Conservation (phyloP, 345 rosid genomes). For the Bruguiera gymnorhiza region DNA sequence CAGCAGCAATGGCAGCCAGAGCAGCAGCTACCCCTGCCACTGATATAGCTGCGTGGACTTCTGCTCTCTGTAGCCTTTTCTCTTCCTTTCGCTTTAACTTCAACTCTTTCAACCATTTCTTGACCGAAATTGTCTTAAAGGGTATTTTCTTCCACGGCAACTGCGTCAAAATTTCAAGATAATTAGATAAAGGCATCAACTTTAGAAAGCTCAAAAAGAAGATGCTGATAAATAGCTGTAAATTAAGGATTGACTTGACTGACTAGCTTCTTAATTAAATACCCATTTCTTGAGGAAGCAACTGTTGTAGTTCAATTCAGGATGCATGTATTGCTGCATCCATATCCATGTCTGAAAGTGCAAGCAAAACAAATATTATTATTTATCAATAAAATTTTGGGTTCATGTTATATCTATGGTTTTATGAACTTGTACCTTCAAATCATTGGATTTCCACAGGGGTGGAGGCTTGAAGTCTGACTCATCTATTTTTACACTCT, state of each 20-base stretch:
- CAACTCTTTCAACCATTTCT: constrained; percentile 81
- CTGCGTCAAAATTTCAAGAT: constrained; percentile 24
- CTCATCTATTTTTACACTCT: constrained; percentile 54
- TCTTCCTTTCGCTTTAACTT: constrained; percentile 77
- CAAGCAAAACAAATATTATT: neutral
- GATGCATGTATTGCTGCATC: constrained; percentile 99
- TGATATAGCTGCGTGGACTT: constrained; percentile 87
- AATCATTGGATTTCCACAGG: constrained; percentile 83
- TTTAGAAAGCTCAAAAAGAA: neutral
- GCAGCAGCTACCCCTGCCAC: constrained; percentile 89
- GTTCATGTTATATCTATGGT: neutral
- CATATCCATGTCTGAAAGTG: constrained; percentile 86
- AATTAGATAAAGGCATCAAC: neutral
- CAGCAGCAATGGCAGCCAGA: constrained; percentile 74
- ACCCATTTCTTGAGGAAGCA: constrained; percentile 84
- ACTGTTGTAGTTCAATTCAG: constrained; percentile 78
- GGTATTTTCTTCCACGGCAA: constrained; percentile 67
- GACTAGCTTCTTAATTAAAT: constrained; percentile 1
- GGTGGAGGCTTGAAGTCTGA: constrained; percentile 64
- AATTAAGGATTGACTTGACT: neutral
- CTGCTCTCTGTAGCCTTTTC: constrained; percentile 67
- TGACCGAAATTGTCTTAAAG: constrained; percentile 48
- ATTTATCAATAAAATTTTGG: neutral
- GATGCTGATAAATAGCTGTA: too few species aligned
- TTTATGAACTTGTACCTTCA: constrained; percentile 48